phyloP scores from a whole-genome alignment of 208 protist species.

The Kentomonas sorsogonicus region DNA sequence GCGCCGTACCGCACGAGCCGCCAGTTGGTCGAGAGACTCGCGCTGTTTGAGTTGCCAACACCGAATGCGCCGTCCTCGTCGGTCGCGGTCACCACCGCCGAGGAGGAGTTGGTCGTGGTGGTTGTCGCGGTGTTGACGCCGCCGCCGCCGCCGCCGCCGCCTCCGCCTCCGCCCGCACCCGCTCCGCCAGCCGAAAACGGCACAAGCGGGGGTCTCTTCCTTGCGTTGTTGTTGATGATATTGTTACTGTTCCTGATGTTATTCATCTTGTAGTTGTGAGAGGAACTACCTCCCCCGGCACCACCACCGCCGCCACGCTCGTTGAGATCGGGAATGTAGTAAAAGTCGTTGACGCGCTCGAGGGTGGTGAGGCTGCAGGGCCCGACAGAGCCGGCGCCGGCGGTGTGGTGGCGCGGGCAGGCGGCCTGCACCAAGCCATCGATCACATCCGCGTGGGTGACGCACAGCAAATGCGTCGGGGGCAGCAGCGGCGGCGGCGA shows the following conservation, averaged over 20 bases:
- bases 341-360: slow-evolving; percentile 69
- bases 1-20: no score
- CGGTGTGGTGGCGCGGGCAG: slow-evolving; percentile 52
- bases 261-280: neutral
- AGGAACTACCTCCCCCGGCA: neutral
- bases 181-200: no score
- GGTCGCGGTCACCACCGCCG: no score
- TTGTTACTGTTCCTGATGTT: neutral
- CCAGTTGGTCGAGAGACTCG: no score
- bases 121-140: no score
- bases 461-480: slow-evolving; percentile 58
- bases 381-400: slow-evolving; percentile 51
- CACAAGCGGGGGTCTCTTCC: no score
- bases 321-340: slow-evolving; percentile 36
- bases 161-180: no score
- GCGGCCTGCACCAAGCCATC: slow-evolving; percentile 49
- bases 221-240: neutral
- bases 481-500: slow-evolving; percentile 56
- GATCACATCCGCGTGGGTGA: slow-evolving; percentile 79
- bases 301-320: slow-evolving; percentile 16
- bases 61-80: no score
- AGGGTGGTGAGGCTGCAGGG: slow-evolving; percentile 76
- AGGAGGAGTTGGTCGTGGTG: no score
- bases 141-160: no score
- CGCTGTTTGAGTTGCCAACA: no score